phyloP scores from a whole-genome alignment of 2,329 filamentous ascomycete genomes.

The Macrophomina phaseolina region DNA sequence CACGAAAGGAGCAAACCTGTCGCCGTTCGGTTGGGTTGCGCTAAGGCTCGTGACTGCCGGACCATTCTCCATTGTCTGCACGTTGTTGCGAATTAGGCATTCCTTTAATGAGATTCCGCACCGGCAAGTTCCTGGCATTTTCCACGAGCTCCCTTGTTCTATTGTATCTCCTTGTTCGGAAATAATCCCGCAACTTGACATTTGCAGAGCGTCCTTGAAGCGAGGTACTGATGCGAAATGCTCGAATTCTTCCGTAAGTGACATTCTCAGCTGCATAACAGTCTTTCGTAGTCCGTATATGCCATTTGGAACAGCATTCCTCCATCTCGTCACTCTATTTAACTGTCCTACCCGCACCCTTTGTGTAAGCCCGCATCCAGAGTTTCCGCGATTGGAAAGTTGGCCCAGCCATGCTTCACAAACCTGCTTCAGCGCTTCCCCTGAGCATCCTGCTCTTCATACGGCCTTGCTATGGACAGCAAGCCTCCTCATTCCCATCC shows the following conservation, averaged over 20 bases:
- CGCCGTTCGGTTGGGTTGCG: not conserved
- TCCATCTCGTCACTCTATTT: not conserved
- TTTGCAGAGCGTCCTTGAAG: not conserved
- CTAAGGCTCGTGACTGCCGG: not conserved
- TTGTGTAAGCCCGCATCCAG: not conserved
- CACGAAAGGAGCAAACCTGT: not conserved
- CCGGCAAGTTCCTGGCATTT: constrained; percentile 10
- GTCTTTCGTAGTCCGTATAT: not conserved
- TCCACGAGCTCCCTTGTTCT: not conserved
- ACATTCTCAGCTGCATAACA: not conserved
- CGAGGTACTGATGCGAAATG: not conserved
- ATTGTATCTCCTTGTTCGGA: not conserved
- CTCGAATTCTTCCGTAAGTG: not conserved
- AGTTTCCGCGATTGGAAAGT: not conserved
- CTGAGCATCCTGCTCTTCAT: constrained; percentile 3
- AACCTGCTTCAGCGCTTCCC: not conserved
- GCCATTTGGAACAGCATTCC: not conserved
- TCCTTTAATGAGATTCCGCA: constrained; percentile 16
- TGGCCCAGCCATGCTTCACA: not conserved
- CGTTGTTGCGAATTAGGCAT: constrained; percentile 8
- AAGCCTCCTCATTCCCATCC: not conserved
- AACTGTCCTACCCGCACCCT: not conserved
- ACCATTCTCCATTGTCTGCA: not conserved
- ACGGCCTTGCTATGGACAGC: not conserved
- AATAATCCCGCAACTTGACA: not conserved